A percentile compares a stretch with the other conserved stretches of the same genome.
Conservation (phyloP, 108 stramenopile species). For the Epipyxis sp. region DNA sequence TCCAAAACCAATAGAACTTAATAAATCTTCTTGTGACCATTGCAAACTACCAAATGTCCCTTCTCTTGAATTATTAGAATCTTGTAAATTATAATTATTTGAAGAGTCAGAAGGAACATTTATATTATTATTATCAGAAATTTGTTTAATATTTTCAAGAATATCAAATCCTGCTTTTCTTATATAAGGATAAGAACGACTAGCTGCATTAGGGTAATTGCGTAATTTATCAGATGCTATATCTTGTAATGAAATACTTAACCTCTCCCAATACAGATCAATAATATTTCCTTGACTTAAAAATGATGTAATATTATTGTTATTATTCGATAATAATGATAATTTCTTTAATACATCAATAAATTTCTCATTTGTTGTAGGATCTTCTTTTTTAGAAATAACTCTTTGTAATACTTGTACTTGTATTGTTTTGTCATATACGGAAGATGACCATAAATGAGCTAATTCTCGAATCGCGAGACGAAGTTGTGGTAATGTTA, state of each 20-base stretch:
- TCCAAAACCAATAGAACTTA: not conserved
- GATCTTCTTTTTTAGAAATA: conserved; percentile 27
- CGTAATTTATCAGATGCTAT: conserved; percentile 1
- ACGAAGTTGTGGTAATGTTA: not conserved
- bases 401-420: conserved; percentile 22
- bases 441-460: not conserved
- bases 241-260: not conserved
- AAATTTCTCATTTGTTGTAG: not conserved
- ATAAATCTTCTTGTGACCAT: not conserved
- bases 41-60: not conserved
- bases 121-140: not conserved
- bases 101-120: not conserved
- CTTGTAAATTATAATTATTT: not conserved
- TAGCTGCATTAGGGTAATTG: not conserved
- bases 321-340: not conserved
- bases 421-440: conserved; percentile 2
- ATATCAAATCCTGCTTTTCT: conserved; percentile 2
- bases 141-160: not conserved
- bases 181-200: conserved; percentile 16
- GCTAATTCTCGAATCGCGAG: conserved; percentile 29
- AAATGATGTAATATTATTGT: not conserved
- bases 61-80: not conserved
- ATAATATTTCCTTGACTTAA: not conserved
- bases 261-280: conserved; percentile 17
- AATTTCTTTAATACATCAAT: conserved; percentile 14